A percentile compares a stretch with the other conserved stretches of the same genome.
Conservation (phyloP, 805 yeast species). For the Isabelozyma pseudorhagii region DNA sequence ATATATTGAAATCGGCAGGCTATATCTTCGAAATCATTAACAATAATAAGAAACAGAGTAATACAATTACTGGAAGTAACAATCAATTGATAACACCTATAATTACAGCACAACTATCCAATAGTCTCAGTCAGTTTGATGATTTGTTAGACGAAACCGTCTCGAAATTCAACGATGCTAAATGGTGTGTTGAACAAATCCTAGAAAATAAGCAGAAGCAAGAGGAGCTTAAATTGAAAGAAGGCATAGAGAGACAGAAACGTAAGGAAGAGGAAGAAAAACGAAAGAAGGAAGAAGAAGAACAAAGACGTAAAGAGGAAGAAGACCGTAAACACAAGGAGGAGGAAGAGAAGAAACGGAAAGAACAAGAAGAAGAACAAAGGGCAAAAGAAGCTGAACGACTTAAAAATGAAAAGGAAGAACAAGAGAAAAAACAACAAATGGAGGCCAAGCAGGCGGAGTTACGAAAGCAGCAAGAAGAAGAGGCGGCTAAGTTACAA, state of each 20-base stretch:
- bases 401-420: conserved; percentile 12
- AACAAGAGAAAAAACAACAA: conserved; percentile 9
- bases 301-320: conserved; percentile 9
- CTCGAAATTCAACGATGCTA: conserved; percentile 38
- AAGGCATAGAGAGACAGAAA: conserved; percentile 30
- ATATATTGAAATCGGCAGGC: conserved; percentile 40
- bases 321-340: conserved; percentile 15
- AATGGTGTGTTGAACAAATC: conserved; percentile 43
- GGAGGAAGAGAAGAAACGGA: conserved; percentile 15
- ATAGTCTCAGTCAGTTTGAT: conserved; percentile 35
- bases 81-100: conserved; percentile 38
- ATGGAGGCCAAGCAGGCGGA: conserved; percentile 4
- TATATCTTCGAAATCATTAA: conserved; percentile 40
- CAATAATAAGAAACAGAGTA: conserved; percentile 39
- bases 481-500: neutral
- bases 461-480: conserved; percentile 1
- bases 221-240: conserved; percentile 36
- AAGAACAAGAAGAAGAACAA: conserved; percentile 12
- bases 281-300: conserved; percentile 17
- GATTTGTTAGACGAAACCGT: conserved; percentile 42
- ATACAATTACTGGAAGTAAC: conserved; percentile 39
- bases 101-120: conserved; percentile 31
- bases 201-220: conserved; percentile 40
- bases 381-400: conserved; percentile 13
- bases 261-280: conserved; percentile 25